Percentiles rank a stretch among this genome's conserved stretches.
These are phyloP conservation scores for Geotrichum fermentans DNA, from an alignment of 1,139 yeast genomes.

Conservation along the genomic window DNA sequence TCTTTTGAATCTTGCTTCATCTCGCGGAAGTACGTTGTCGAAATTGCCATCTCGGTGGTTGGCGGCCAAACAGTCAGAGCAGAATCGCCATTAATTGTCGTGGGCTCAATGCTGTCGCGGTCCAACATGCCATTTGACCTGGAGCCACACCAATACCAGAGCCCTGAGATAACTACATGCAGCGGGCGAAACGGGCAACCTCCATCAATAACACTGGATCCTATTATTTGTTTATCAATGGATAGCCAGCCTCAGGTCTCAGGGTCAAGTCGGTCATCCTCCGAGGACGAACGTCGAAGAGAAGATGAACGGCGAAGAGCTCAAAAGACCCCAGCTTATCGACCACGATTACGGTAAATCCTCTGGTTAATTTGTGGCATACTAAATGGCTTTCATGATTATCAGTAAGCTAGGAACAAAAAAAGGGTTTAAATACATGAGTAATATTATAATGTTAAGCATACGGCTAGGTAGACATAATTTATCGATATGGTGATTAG, in stretches of 20 bases:
- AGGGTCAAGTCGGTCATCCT: neutral
- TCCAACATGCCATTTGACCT: constrained; percentile 14
- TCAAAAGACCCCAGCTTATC: constrained; percentile 4
- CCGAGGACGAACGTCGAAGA: neutral
- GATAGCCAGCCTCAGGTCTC: neutral
- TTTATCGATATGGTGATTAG: too few species aligned
- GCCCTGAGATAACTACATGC: constrained; percentile 5
- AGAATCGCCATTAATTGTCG: constrained; percentile 5
- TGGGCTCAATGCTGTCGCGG: constrained; percentile 5
- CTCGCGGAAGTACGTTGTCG: constrained; percentile 11
- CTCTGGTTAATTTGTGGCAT: too few species aligned
- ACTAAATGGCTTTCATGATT: too few species aligned
- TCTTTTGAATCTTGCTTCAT: constrained; percentile 15
- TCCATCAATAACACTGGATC: neutral
- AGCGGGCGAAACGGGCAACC: neutral
- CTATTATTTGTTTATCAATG: neutral
- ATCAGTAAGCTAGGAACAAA: too few species aligned
- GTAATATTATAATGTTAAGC: too few species aligned
- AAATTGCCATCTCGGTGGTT: neutral
- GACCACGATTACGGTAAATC: too few species aligned
- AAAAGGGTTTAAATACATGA: too few species aligned
- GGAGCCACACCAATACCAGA: constrained; percentile 16
- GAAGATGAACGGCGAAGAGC: neutral
- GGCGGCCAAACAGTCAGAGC: constrained; percentile 1
- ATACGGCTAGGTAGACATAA: too few species aligned